Percentiles rank a stretch among this genome's conserved stretches.
Conservation (phyloP, 371 early-diverging fungal species). For the Mucor mucedo region DNA sequence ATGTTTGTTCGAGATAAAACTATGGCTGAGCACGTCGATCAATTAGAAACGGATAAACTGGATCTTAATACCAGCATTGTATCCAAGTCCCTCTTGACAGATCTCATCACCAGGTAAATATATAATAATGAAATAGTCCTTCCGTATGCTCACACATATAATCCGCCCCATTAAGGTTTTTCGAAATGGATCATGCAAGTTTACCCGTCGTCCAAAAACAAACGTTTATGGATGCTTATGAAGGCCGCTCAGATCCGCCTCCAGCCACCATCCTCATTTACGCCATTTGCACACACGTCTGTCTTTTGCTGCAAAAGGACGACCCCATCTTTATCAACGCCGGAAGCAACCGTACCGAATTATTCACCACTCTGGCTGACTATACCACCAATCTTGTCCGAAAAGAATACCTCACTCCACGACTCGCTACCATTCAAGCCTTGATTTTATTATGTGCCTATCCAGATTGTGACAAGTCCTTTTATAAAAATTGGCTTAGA, state of each 20-base stretch:
- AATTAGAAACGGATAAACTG: slow-evolving; percentile 22
- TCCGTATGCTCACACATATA: not conserved
- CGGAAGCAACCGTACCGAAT: slow-evolving; percentile 30
- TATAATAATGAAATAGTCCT: not conserved
- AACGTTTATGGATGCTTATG: slow-evolving; percentile 38
- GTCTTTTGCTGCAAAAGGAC: slow-evolving; percentile 29
- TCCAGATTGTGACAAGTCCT: slow-evolving; percentile 34
- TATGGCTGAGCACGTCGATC: slow-evolving; percentile 33
- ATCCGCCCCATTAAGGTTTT: slow-evolving; percentile 19
- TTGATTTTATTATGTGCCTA: slow-evolving; percentile 42
- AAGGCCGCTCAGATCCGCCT: slow-evolving; percentile 35
- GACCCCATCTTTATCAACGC: slow-evolving; percentile 35
- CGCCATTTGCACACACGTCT: slow-evolving; percentile 44
- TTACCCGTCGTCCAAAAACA: slow-evolving; percentile 42
- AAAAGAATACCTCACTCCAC: slow-evolving; percentile 41
- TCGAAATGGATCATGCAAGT: slow-evolving; percentile 13
- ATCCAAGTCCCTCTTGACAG: slow-evolving; percentile 34
- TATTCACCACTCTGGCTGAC: slow-evolving; percentile 33
- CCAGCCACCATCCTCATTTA: slow-evolving; percentile 43
- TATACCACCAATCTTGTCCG: slow-evolving; percentile 33
- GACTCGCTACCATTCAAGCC: slow-evolving; percentile 44
- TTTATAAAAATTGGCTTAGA: slow-evolving; percentile 48
- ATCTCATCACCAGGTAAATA: slow-evolving; percentile 17
- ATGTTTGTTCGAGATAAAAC: slow-evolving; percentile 32
- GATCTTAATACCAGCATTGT: slow-evolving; percentile 24